Base-by-base conservation (phyloP, 257 asterid genomes). In the Fraxinus cuspidata region DNA sequence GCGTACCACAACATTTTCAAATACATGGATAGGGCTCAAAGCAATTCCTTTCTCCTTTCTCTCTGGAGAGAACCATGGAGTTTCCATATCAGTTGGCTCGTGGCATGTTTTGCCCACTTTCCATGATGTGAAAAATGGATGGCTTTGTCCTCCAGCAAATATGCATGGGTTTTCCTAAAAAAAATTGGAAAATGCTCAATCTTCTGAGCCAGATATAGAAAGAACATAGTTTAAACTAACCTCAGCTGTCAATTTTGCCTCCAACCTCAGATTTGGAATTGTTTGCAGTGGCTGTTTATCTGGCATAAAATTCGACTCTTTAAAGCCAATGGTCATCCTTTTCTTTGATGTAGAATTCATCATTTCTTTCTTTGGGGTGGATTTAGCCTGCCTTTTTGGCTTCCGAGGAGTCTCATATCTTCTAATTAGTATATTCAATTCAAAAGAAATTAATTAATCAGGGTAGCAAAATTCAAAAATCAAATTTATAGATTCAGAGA, bases 221-320 rank as follows among this genome's bases (percentile, higher is more conserved):
- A 75, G 32, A 75, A 40, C 63, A 51, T 53, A 10, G 27, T 53
- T 64, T 56, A 38, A 60, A 77, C 82, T 68, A 84, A 95, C 98
- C 98, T 93, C 96, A 3, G 99, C 97, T 40, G 84, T 83, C 78
- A 85, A 70, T 78, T 88, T 91, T 12, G 98, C 97, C 88, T 95
- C 99, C 86, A 85, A 85, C 76, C 97, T 84, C 58, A 91, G 89
- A 87, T 91, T 87, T 71, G 98, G 99, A 82, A 88, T 81, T 31
- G 83, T 60, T 42, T 32, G 89, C 66, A 65, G 13, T 51, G 82
- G 80, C 75, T 88, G 88, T 78, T 86, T 94, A 72, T 86, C 96
- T 75, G 37, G 74, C 78, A 81, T 73, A 78, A 84, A 84, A 76
- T 86, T 89, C 64, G 78, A 74, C 63, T 79, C 90, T 79, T 79